Evolutionary conservation across 345 rosid species (phyloP).

Genomic region (Populus ilicifolia): DNA sequence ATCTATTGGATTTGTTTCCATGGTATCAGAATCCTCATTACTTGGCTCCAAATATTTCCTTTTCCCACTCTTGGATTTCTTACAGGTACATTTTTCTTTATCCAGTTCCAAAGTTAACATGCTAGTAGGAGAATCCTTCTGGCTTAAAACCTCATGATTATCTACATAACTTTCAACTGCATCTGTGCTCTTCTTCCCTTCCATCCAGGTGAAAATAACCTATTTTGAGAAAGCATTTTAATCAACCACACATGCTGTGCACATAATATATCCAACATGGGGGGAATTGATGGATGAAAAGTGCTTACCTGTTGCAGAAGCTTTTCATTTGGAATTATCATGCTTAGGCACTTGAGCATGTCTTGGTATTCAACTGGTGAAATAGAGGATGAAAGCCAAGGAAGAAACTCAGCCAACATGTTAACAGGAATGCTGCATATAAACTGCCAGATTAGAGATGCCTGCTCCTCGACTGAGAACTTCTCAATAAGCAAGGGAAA

Average conservation of each 20-base stretch:
- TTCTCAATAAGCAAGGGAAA: conserved; percentile 59
- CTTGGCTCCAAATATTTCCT: conserved; percentile 59
- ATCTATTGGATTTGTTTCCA: conserved; percentile 53
- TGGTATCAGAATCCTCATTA: conserved; percentile 31
- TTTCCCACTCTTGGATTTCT: conserved; percentile 56
- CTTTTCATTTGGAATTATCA: conserved; percentile 56
- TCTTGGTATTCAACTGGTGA: conserved; percentile 47
- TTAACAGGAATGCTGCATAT: conserved; percentile 65
- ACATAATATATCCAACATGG: conserved; percentile 11
- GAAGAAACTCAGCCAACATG: conserved; percentile 58
- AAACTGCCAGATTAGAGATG: conserved; percentile 65
- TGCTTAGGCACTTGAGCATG: conserved; percentile 45
- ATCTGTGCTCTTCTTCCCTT: conserved; percentile 33
- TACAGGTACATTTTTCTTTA: conserved; percentile 44
- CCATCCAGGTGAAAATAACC: conserved; percentile 87
- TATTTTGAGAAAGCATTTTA: conserved; percentile 22
- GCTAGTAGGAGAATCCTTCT: conserved; percentile 38
- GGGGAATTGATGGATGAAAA: conserved; percentile 2
- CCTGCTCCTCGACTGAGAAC: conserved; percentile 62
- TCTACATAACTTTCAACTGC: conserved; percentile 27
- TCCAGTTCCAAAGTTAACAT: conserved; percentile 33
- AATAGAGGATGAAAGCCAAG: conserved; percentile 60
- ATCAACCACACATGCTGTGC: conserved; percentile 1
- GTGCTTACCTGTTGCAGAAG: conserved; percentile 56
- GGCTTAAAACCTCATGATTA: conserved; percentile 31